Evolutionary conservation across 225 moss, liverwort and hornwort species (phyloP), one percentile per base, ranked within the genome.

Genomic region (Antitrichia curtipendula): DNA sequence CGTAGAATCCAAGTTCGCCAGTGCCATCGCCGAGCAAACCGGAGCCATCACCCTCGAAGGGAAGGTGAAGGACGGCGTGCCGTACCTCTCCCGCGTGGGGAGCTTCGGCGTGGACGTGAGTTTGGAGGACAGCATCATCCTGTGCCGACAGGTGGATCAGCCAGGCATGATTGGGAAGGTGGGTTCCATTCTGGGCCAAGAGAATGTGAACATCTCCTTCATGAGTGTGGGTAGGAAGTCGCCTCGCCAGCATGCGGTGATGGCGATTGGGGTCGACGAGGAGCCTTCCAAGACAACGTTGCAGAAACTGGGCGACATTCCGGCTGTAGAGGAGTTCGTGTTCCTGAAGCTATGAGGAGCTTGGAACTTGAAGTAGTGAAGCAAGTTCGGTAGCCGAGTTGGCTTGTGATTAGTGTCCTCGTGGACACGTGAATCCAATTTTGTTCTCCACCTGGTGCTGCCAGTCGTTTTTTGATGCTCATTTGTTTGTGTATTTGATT

Each of bases 91-190:
- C 17, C 90, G 91, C 72, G 96, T 98, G 20, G 98, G 98, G 22
- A 89, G 91, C 80, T 97, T 98, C 86, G 41, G 91, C 58, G 97
- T 98, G 80, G 98, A 98, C 50, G 93, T 98, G 63, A 97, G 96
- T 83, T 80, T 92, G 84, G 92, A 92, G 58, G 98, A 95, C 77
- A 96, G 96, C 86, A 93, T 98, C 87, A 96, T 98, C 53, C 93
- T 98, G 53, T 98, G 96, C 91, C 93, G 93, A 64, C 97, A 98
- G 87, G 93, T 98, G 45, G 97, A 98, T 84, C 97, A 98, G 86
- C 97, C 97, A 6, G 96, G 97, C 87, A 96, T 98, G 97, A 96
- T 98, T 57, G 97, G 96, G 43, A 93, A 91, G 80, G 97, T 98
- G 71, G 97, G 97, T 31, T 93, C 93, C 65, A 84, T 98, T 62